Evolutionary conservation across 768 basidiomycete species (phyloP).

Genomic region (Stropharia rugosoannulata): DNA sequence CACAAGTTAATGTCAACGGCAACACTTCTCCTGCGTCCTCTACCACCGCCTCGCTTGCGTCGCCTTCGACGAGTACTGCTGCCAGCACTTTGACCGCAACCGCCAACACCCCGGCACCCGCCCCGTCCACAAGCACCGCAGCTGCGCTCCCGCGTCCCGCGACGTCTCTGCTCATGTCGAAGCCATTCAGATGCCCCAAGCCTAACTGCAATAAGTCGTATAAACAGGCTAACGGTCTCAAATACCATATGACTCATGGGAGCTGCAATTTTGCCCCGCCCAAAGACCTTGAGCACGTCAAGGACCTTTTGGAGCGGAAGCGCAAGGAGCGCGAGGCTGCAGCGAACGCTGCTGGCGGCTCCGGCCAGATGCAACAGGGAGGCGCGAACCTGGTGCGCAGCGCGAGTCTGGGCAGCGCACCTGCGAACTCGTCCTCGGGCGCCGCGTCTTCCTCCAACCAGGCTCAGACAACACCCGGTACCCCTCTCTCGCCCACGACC

Average conservation of each 20-base stretch:
- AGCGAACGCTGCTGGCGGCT: too few species aligned
- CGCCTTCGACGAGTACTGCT: neutral
- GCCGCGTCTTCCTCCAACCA: neutral
- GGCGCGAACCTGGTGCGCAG: constrained; percentile 18
- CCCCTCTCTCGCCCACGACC: constrained; percentile 24
- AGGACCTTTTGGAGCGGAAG: constrained; percentile 65
- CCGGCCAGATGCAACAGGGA: neutral
- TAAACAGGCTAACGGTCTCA: constrained; percentile 94
- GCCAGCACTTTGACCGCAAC: neutral
- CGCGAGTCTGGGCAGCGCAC: constrained; percentile 18
- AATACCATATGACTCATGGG: constrained; percentile 93
- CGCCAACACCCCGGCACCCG: neutral
- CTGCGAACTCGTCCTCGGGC: constrained; percentile 1
- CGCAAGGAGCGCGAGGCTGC: constrained; percentile 35
- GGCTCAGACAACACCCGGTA: constrained; percentile 12
- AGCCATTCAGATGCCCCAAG: constrained; percentile 93
- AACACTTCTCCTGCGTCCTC: neutral
- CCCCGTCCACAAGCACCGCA: neutral
- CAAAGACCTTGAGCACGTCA: constrained; percentile 78
- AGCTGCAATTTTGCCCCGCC: constrained; percentile 92
- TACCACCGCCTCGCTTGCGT: neutral
- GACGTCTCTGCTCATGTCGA: constrained; percentile 56
- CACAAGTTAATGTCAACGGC: neutral
- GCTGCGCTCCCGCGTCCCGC: constrained; percentile 2
- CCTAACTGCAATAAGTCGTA: constrained; percentile 95